Percentiles rank a stretch among this genome's conserved stretches.
phyloP scores from a whole-genome alignment of 2,329 filamentous ascomycete species.

The Hirsutella rhossiliensis region DNA sequence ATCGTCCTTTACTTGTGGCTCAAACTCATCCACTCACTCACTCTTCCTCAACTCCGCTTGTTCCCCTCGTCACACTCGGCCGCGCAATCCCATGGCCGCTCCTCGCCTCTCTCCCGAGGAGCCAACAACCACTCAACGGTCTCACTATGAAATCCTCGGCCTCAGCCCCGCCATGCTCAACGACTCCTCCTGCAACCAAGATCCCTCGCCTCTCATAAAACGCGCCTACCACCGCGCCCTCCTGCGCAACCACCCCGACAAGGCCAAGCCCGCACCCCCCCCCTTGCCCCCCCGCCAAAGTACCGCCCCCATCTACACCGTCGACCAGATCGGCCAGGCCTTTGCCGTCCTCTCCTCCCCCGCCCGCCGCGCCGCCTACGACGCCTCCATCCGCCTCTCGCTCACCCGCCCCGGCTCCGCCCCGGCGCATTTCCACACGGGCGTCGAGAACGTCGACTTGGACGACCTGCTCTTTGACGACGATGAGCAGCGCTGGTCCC shows the following conservation, averaged over 20 bases:
- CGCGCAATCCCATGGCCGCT: not conserved
- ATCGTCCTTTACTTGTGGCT: not conserved
- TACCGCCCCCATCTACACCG: constrained; percentile 25
- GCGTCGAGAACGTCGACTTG: constrained; percentile 51
- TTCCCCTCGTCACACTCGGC: not conserved
- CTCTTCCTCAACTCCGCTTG: not conserved
- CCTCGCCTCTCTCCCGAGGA: constrained; percentile 2
- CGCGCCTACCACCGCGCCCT: constrained; percentile 53
- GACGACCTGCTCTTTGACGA: constrained; percentile 50
- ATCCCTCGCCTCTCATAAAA: constrained; percentile 38
- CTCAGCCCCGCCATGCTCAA: constrained; percentile 37
- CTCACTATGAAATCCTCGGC: constrained; percentile 50
- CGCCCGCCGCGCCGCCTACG: constrained; percentile 38
- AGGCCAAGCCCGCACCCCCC: constrained; percentile 16
- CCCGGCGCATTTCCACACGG: constrained; percentile 34
- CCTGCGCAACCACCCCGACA: constrained; percentile 55
- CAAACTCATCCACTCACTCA: not conserved
- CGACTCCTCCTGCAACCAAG: constrained; percentile 23
- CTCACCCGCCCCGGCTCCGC: constrained; percentile 7
- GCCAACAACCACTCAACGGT: constrained; percentile 28
- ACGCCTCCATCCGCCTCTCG: constrained; percentile 31
- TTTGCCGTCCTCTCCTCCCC: constrained; percentile 43
- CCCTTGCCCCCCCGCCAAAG: not conserved
- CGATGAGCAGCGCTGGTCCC: constrained; percentile 36
- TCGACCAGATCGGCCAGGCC: constrained; percentile 53